phyloP scores from a whole-genome alignment of 345 rosid genomes.

The Cochlearia excelsa region DNA sequence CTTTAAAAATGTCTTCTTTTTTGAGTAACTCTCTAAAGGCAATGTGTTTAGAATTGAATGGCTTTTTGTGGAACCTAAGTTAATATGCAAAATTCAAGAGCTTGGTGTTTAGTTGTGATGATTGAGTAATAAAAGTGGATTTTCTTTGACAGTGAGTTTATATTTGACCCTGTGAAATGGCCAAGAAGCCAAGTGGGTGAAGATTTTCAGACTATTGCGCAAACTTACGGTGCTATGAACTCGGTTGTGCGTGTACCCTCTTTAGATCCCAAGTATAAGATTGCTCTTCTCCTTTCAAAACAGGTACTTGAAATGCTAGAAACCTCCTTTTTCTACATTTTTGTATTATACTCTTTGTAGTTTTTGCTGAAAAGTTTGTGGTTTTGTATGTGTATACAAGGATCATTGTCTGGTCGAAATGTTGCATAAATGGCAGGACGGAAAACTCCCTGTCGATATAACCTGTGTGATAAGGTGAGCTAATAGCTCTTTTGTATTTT shows the following conservation, averaged over 20 bases:
- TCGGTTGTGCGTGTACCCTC: slow-evolving; percentile 82
- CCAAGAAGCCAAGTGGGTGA: slow-evolving; percentile 67
- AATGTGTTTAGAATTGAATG: no score
- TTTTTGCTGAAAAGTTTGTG: background rate
- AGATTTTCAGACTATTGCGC: slow-evolving; percentile 65
- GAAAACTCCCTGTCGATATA: slow-evolving; percentile 81
- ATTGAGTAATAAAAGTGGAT: slow-evolving; percentile 1
- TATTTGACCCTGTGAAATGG: slow-evolving; percentile 75
- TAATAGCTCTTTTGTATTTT: background rate
- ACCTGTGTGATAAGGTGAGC: slow-evolving; percentile 81
- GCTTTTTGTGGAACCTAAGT: no score
- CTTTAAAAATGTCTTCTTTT: no score
- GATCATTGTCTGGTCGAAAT: slow-evolving; percentile 87
- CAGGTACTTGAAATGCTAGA: slow-evolving; percentile 42
- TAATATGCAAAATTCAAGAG: no score
- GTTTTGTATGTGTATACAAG: slow-evolving; percentile 37
- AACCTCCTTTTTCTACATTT: background rate
- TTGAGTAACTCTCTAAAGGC: no score
- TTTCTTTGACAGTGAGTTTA: slow-evolving; percentile 44
- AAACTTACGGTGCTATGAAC: slow-evolving; percentile 50
- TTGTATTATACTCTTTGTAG: background rate
- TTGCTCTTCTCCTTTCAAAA: slow-evolving; percentile 74
- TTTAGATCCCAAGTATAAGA: slow-evolving; percentile 79
- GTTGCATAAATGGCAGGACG: slow-evolving; percentile 86
- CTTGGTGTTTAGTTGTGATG: slow-evolving; percentile 1